Evolutionary conservation across 768 basidiomycete genomes (phyloP), one percentile per base, ranked within the genome.

Genomic region (Roridomyces roridus): DNA sequence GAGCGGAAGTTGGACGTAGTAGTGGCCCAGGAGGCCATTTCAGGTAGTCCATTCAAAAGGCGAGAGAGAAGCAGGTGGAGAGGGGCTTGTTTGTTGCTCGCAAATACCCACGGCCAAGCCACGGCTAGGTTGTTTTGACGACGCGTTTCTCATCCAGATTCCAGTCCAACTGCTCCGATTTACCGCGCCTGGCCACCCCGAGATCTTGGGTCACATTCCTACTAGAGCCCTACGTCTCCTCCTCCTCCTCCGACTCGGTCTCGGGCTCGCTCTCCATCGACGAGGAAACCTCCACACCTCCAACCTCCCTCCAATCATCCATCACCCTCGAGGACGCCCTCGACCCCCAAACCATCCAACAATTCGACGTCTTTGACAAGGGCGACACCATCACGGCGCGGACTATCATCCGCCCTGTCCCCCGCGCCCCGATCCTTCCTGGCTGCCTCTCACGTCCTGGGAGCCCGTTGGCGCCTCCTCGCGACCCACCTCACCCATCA

Each of bases 381-480:
- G 74, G 75, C 6, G 68, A 71, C 55, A 66, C 67, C 58, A 59
- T 65, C 41, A 65, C 74, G 29, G 72, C 72, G 34, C 75, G 75
- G 52, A 76, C 72, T 42, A 70, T 73, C 65, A 69, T 79, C 49
- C 73, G 71, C n/a, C 75, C 74, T 6, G 28, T 57, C 14, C 52
- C 72, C 2, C 68, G 64, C 40, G 59, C 71, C 11, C 41, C 71
- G 17, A 37, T 66, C 37, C 46, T 60, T 35, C 29, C 35, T 35
- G 26, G 29, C 8, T 60, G 65, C 49, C 67, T 76, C 51, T 66
- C 75, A 25, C 64, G 70, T 17, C 67, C 74, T 0, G 70, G 70
- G 29, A 70, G 59, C 29, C 70, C 67, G 1, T 15, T 34, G 31
- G 15, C 31, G 15, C 15, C 31, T 17, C 12, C 3, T 40, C 18